Evolutionary conservation across 1,284 basidiomycete species (phyloP).

Genomic region (Macrocystidia cucumis): DNA sequence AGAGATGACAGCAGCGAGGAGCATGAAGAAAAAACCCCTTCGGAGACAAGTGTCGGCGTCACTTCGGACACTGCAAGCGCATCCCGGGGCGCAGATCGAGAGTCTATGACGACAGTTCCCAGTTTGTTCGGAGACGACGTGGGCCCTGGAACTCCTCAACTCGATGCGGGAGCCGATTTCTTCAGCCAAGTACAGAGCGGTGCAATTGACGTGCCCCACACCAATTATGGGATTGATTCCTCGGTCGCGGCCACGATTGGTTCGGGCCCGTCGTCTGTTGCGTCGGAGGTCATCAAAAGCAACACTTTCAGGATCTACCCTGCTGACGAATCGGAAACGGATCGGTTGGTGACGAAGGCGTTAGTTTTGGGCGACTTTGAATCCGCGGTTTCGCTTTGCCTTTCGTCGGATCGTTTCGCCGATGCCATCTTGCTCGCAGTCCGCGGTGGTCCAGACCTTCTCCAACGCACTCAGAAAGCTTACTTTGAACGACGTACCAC

Average conservation of each 20-base stretch:
- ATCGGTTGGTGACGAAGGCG: constrained; percentile 87
- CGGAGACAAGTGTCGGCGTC: constrained; percentile 60
- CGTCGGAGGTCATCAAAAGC: constrained; percentile 65
- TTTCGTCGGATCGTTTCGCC: constrained; percentile 86
- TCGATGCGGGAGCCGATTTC: constrained; percentile 75
- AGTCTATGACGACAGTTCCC: constrained; percentile 75
- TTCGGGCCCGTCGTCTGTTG: constrained; percentile 78
- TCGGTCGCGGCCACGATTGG: constrained; percentile 89
- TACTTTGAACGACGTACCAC: constrained; percentile 86
- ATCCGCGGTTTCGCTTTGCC: constrained; percentile 87
- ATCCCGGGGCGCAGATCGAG: constrained; percentile 57
- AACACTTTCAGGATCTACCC: constrained; percentile 94
- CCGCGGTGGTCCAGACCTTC: constrained; percentile 85
- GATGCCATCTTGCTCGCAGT: constrained; percentile 94
- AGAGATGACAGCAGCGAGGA: constrained; percentile 30
- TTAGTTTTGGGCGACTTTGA: constrained; percentile 93
- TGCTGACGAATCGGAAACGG: constrained; percentile 79
- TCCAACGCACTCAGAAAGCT: constrained; percentile 85
- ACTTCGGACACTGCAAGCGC: constrained; percentile 58
- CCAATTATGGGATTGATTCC: constrained; percentile 72
- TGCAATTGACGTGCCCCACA: constrained; percentile 69
- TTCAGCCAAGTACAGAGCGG: constrained; percentile 75
- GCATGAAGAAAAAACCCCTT: constrained; percentile 56
- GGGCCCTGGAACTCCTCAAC: constrained; percentile 48
- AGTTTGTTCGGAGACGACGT: constrained; percentile 85